phyloP scores from a whole-genome alignment of 805 yeast species.

The Hanseniaspora meyeri region DNA sequence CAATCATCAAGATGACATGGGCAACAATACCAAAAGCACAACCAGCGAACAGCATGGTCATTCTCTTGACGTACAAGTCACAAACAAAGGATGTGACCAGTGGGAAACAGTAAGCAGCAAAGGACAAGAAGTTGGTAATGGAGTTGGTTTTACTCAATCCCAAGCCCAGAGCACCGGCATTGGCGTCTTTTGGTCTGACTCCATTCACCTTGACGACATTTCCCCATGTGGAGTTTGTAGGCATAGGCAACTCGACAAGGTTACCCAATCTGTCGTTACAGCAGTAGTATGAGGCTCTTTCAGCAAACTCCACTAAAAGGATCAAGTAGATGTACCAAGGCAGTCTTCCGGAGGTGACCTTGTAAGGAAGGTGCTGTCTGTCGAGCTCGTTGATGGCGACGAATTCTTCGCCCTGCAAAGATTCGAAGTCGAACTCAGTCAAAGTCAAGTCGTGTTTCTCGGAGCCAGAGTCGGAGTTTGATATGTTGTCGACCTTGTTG shows the following conservation, averaged over 20 bases:
- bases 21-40: slow-evolving; percentile 50
- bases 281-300: slow-evolving; percentile 73
- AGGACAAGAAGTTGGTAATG: slow-evolving; percentile 63
- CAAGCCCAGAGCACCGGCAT: slow-evolving; percentile 45
- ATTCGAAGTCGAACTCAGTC: slow-evolving; percentile 15
- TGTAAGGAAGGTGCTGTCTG: slow-evolving; percentile 57
- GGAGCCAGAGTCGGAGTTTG: background rate
- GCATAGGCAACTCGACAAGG: slow-evolving; percentile 50
- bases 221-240: slow-evolving; percentile 28
- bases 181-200: slow-evolving; percentile 16
- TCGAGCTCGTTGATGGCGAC: slow-evolving; percentile 32
- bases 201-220: slow-evolving; percentile 18
- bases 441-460: background rate
- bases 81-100: slow-evolving; percentile 63
- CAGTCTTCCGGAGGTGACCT: slow-evolving; percentile 30
- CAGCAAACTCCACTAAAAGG: slow-evolving; percentile 63
- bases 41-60: slow-evolving; percentile 52
- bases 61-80: slow-evolving; percentile 64
- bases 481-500: background rate
- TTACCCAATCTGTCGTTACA: slow-evolving; percentile 64
- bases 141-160: slow-evolving; percentile 58
- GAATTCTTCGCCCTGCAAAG: slow-evolving; percentile 18
- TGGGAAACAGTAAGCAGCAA: slow-evolving; percentile 75
- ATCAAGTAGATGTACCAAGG: slow-evolving; percentile 40
- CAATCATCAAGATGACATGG: slow-evolving; percentile 50